Base-by-base conservation (phyloP, 805 yeast genomes). In the Metschnikowia reukaufii region DNA sequence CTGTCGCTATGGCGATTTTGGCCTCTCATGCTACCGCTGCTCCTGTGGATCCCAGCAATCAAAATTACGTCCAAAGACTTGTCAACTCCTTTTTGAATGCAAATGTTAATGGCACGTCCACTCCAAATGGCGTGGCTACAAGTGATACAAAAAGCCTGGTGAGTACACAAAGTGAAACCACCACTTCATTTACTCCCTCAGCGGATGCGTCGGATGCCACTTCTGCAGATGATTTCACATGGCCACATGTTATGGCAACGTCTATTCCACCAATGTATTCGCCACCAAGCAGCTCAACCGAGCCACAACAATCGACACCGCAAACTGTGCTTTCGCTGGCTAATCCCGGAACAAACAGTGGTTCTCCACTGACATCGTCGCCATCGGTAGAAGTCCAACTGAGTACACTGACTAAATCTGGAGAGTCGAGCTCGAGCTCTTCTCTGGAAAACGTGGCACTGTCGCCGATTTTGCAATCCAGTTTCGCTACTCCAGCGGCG, bases 1-100 rank as follows among this genome's bases (percentile, higher is more conserved):
- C 49, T 27, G 17, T 42, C 39, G 47, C 49, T 12, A 16, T 53
- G 31, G 37, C 48, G 12, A 34, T 48, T 12, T 20, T 41, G n/a
- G 44, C 44, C 29, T 19, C 47, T 15, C 39, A 40, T 18, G 43
- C 42, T n/a, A 27, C 39, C 27, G 47, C 55, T 18, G 50, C 45
- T 2, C 47, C 50, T 3, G 33, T 44, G 18, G 36, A 20, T 8
- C 6, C 40, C 12, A 29, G 13, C 4, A 19, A 21, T 18, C 29
- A 23, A 13, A 44, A 38, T 16, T 38, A 32, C 27, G 42, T 38
- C 13, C 47, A 44, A 18, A 16, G 32, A n/a, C 35, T 44, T 12
- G 47, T 44, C 21, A 38, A 38, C 33, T 32, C 42, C 17, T 38
- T 38, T 32, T 25, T 38, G 29, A 25, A 44, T 12, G 35, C 21